Conservation (phyloP, 139 green algal genomes). For the Yamagishiella unicocca region DNA sequence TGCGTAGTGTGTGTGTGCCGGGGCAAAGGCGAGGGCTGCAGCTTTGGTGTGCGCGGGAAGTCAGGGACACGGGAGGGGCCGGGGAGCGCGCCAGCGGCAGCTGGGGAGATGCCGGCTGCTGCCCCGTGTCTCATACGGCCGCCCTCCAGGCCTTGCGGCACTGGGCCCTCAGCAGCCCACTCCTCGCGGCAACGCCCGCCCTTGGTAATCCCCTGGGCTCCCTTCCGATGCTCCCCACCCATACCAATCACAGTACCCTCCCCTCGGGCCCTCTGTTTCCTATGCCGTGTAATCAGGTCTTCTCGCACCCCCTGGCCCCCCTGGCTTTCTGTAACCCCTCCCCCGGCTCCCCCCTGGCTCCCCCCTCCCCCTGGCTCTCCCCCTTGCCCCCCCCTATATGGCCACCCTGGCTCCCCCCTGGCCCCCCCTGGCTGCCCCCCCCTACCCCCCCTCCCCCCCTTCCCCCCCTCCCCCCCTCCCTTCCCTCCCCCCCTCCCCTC, state of each 20-base stretch:
- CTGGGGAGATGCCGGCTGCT: not conserved
- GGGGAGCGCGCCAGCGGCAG: not conserved
- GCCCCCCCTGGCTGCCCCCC: not conserved
- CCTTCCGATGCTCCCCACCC: too few species aligned
- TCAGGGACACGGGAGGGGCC: not conserved
- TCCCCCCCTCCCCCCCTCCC: not conserved
- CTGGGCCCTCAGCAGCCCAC: not conserved
- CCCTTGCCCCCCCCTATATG: not conserved
- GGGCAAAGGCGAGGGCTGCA: not conserved
- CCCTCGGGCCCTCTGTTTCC: too few species aligned
- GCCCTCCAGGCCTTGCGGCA: not conserved
- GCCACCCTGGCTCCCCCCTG: not conserved
- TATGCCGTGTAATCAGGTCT: too few species aligned
- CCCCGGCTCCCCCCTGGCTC: too few species aligned
- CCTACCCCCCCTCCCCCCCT: not conserved
- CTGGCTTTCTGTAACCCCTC: not conserved
- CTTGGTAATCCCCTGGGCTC: too few species aligned
- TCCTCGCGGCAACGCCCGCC: too few species aligned
- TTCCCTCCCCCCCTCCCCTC: not conserved
- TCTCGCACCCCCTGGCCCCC: too few species aligned
- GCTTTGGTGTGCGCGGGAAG: constrained; percentile 15
- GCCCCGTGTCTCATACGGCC: not conserved
- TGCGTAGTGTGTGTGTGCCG: too few species aligned
- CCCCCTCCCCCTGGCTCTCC: not conserved
- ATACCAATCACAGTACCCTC: too few species aligned